Evolutionary conservation across 176 grass and related monocot species (phyloP).

Genomic region (Aegilops speltoides): DNA sequence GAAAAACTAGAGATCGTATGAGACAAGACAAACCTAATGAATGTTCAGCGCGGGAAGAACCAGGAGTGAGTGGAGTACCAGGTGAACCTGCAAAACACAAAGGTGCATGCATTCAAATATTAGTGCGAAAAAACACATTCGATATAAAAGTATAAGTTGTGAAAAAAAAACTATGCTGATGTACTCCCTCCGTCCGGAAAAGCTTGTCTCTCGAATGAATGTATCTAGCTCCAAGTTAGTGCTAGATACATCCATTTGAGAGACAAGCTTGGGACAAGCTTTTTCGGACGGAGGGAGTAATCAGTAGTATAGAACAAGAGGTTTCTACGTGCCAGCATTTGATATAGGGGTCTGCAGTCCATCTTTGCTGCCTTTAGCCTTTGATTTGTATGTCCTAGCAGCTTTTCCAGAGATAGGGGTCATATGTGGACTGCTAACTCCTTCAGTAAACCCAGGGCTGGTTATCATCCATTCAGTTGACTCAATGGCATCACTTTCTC

Average conservation of each 20-base stretch:
- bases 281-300: background rate
- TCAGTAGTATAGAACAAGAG: slow-evolving; percentile 27
- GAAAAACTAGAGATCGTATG: slow-evolving; percentile 20
- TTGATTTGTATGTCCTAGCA: slow-evolving; percentile 49
- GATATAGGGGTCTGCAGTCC: slow-evolving; percentile 48
- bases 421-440: slow-evolving; percentile 42
- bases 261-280: no score
- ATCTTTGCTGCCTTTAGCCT: slow-evolving; percentile 56
- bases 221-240: no score
- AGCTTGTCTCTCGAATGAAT: no score
- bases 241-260: no score
- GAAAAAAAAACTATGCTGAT: slow-evolving; percentile 11
- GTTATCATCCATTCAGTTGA: slow-evolving; percentile 47
- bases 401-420: slow-evolving; percentile 60
- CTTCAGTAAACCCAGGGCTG: slow-evolving; percentile 55
- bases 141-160: background rate
- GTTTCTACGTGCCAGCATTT: slow-evolving; percentile 68
- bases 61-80: slow-evolving; percentile 66
- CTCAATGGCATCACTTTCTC: slow-evolving; percentile 48
- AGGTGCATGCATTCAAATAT: slow-evolving; percentile 21
- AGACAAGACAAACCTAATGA: slow-evolving; percentile 64
- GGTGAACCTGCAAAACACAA: slow-evolving; percentile 54
- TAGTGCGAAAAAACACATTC: background rate
- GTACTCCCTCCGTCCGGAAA: background rate
- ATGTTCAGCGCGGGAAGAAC: slow-evolving; percentile 70